Conservation (phyloP, 208 protist species). For the Crithidia brevicula region DNA sequence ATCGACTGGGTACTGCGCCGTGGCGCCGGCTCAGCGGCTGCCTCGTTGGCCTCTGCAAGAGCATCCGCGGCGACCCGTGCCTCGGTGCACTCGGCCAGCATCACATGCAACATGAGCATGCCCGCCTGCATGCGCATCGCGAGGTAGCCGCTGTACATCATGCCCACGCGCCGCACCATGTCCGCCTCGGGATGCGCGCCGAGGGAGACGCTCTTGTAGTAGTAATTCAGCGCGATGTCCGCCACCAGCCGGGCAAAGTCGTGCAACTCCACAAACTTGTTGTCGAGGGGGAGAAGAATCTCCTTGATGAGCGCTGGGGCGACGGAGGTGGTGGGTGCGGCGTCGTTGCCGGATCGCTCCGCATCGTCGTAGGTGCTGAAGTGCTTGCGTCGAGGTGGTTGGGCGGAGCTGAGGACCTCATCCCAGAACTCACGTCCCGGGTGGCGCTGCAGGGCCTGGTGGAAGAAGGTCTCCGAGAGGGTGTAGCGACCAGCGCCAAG, state of each 20-base stretch:
- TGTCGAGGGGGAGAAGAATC: conserved; percentile 18
- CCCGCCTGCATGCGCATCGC: not conserved
- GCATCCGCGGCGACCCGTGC: not conserved
- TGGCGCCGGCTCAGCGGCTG: not conserved
- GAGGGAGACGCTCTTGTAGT: not conserved
- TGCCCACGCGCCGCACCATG: conserved; percentile 17
- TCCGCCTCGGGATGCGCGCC: not conserved
- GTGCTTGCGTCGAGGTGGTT: not conserved
- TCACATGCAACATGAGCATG: not conserved
- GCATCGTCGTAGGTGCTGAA: not conserved
- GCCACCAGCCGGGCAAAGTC: conserved; percentile 24
- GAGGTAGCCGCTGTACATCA: conserved; percentile 21
- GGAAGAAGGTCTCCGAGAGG: conserved; percentile 30
- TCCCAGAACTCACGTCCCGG: not conserved
- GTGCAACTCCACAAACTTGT: conserved; percentile 15
- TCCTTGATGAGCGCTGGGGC: not conserved
- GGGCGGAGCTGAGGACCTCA: not conserved
- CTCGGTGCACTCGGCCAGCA: not conserved
- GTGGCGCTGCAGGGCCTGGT: conserved; percentile 18
- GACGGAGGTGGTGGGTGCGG: not conserved
- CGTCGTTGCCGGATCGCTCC: not conserved
- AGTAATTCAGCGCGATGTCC: conserved; percentile 31
- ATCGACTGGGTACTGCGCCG: no score
- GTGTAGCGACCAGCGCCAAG: conserved; percentile 16
- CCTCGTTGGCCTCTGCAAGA: not conserved